A percentile compares a stretch with the other conserved stretches of the same genome.
phyloP scores from a whole-genome alignment of 192 early-diverging fungal species.

The Piromyces sp. region DNA sequence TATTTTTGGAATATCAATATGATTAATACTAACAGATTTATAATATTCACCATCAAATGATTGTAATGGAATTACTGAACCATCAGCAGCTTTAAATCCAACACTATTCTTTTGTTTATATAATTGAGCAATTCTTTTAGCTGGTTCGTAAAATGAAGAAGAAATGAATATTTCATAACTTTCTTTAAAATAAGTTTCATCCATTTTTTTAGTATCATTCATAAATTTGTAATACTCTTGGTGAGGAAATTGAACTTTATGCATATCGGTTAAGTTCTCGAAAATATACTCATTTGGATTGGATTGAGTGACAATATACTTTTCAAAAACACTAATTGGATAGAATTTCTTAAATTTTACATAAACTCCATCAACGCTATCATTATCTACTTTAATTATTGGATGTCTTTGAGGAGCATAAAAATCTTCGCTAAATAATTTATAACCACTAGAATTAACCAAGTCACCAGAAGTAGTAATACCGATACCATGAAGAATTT shows the following conservation, averaged over 20 bases:
- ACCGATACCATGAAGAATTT: background rate
- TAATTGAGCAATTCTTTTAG: background rate
- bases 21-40: background rate
- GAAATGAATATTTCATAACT: background rate
- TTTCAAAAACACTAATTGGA: background rate
- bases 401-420: background rate
- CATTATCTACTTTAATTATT: background rate
- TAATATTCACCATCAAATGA: background rate
- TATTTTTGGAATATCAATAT: background rate
- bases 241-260: background rate
- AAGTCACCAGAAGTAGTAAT: background rate
- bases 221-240: background rate
- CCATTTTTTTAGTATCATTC: background rate
- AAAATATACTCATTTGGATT: background rate
- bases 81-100: background rate
- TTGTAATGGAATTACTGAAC: background rate
- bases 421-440: background rate
- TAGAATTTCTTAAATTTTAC: background rate
- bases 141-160: background rate
- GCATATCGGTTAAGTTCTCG: background rate
- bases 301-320: background rate
- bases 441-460: background rate
- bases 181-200: background rate
- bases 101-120: background rate
- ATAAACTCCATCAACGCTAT: background rate